Base-by-base conservation (phyloP, 2,329 filamentous ascomycete genomes). In the Scedosporium dehoogii region DNA sequence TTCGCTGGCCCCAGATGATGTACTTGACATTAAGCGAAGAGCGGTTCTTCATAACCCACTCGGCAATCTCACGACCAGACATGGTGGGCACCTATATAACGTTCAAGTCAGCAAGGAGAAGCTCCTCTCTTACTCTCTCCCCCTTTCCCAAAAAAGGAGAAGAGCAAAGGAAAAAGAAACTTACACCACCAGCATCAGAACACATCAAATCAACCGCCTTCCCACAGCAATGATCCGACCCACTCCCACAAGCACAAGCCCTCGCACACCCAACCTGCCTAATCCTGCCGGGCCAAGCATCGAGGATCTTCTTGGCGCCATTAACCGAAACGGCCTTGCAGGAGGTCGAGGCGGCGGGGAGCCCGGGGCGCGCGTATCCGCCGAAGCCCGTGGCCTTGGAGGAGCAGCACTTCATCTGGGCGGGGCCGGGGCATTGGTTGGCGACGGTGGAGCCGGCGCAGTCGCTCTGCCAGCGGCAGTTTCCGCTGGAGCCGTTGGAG, bases 1-100 rank as follows among this genome's bases (percentile, higher is more conserved):
- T 80, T 64, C 71, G 74, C 69, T 80, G 78, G 18, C 77, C 78
- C 77, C 77, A 81, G 65, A 80, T 80, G 58, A 81, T 73, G 64
- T 81, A 81, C 68, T 77, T 79, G 66, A 81, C 68, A 63, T 75
- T 74, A 6, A 79, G 71, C 4, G 69, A 42, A 27, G 55, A 66
- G 14, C 73, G 71, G 64, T 80, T 76, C 38, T 74, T 73, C 78
- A 80, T 80, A 25, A 76, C 71, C 76, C 78, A 81, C 67, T 81
- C 76, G 1, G 78, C 79, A 41, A 81, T 78, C 41, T 76, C 70
- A 23, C 71, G 70, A 7, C 78, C 78, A 1, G 73, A 74, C 21
- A 73, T 65, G 6, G 74, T 74, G 58, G 72, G 70, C 2, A 67
- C 63, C 75, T 77, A 61, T 1, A 29, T 12, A 38, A 38, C 33